Evolutionary conservation across 495 filamentous ascomycete species (phyloP).

Genomic region (Ascodesmis nigricans): DNA sequence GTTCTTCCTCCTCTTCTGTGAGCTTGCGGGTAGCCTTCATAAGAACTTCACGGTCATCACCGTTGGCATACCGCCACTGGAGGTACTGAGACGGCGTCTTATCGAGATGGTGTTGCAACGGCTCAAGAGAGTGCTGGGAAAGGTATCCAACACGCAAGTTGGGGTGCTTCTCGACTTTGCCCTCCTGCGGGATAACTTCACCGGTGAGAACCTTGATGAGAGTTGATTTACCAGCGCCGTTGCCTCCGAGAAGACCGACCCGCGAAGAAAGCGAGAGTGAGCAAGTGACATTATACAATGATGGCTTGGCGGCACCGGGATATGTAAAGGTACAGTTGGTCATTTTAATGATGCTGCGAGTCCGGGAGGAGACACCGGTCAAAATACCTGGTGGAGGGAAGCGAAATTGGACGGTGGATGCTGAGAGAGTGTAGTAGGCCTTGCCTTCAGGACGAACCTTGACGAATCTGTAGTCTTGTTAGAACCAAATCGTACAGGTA

Average conservation of each 20-base stretch:
- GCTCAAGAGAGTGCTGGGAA: conserved; percentile 96
- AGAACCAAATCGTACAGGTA: conserved; percentile 3
- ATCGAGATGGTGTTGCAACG: conserved; percentile 98
- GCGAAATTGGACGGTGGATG: conserved; percentile 80
- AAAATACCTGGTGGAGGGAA: conserved; percentile 92
- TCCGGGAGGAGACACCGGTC: conserved; percentile 81
- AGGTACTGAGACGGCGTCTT: conserved; percentile 98
- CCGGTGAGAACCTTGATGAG: conserved; percentile 97
- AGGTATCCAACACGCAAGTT: conserved; percentile 98
- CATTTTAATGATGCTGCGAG: conserved; percentile 89
- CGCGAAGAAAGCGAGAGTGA: conserved; percentile 74
- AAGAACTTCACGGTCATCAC: conserved; percentile 88
- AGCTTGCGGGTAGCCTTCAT: conserved; percentile 93
- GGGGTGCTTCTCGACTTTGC: conserved; percentile 93
- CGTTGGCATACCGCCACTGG: conserved; percentile 94
- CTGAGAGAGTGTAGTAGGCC: conserved; percentile 92
- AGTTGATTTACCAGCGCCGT: conserved; percentile 96
- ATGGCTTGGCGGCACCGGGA: conserved; percentile 64
- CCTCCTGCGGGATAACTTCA: conserved; percentile 65
- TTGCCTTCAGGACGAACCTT: conserved; percentile 86
- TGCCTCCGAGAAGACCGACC: conserved; percentile 86
- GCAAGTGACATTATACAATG: conserved; percentile 65
- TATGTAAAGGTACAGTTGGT: conserved; percentile 77
- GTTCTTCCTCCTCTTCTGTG: conserved; percentile 59
- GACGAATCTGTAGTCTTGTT: conserved; percentile 38